These are phyloP conservation scores for Penicillium lividum DNA, from an alignment of 495 filamentous ascomycete species.

Conservation along the genomic window DNA sequence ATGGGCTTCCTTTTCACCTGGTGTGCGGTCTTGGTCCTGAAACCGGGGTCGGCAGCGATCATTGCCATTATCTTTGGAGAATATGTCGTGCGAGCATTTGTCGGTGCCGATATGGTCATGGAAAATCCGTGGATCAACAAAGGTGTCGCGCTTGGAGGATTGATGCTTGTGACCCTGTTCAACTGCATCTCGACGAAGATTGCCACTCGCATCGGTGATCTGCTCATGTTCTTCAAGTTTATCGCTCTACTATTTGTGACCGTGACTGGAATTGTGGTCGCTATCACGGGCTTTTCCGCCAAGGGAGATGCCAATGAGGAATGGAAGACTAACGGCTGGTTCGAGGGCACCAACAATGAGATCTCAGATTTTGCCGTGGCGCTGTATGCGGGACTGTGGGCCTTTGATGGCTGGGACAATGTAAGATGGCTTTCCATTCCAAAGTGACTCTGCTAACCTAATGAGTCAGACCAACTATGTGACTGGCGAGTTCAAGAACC, in stretches of 20 bases:
- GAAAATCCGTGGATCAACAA: constrained; percentile 89
- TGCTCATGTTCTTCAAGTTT: constrained; percentile 97
- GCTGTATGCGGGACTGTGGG: constrained; percentile 94
- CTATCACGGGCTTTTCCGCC: constrained; percentile 76
- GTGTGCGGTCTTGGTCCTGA: constrained; percentile 91
- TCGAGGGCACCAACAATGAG: constrained; percentile 79
- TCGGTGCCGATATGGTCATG: constrained; percentile 76
- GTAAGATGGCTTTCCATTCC: constrained; percentile 50
- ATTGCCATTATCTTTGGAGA: constrained; percentile 98
- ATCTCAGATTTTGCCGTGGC: constrained; percentile 86
- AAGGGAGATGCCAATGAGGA: constrained; percentile 75
- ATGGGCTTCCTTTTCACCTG: constrained; percentile 92
- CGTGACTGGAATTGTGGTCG: constrained; percentile 85
- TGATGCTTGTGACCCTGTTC: constrained; percentile 74
- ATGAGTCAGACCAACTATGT: constrained; percentile 82
- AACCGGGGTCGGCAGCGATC: constrained; percentile 90
- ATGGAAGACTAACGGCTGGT: constrained; percentile 89
- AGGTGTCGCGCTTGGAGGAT: constrained; percentile 74
- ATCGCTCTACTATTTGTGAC: constrained; percentile 85
- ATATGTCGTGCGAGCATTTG: constrained; percentile 83
- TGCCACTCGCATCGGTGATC: constrained; percentile 79
- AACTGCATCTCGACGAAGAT: constrained; percentile 91
- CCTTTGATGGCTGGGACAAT: constrained; percentile 99
- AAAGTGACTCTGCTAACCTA: constrained; percentile 4
- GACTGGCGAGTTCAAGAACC: constrained; percentile 91